Conservation (phyloP, 2,329 filamentous ascomycete species). For the Neofusicoccum ribis region DNA sequence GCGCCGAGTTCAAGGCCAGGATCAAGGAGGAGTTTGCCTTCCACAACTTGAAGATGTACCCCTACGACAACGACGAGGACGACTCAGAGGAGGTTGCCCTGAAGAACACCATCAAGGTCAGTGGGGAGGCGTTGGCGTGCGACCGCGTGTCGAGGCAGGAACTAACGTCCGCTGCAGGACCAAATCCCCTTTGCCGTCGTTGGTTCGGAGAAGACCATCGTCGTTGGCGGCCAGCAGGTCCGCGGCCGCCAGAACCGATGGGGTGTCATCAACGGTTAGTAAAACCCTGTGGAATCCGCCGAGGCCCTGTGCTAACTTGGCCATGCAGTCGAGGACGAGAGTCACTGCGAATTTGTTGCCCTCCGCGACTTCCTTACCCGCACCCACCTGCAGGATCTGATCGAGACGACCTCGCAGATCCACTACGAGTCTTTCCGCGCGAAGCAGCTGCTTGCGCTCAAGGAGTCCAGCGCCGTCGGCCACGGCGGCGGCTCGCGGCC, state of each 20-base stretch:
- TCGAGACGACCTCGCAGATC: constrained; percentile 98
- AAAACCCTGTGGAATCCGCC: too few relatives aligned
- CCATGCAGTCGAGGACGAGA: constrained; percentile 85
- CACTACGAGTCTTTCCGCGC: constrained; percentile 99
- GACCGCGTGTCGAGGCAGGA: too few relatives aligned
- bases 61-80: constrained; percentile 98
- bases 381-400: constrained; percentile 96
- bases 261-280: constrained; percentile 83
- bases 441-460: constrained; percentile 95
- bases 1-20: constrained; percentile 90
- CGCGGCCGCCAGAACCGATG: constrained; percentile 98
- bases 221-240: constrained; percentile 95
- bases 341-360: constrained; percentile 99
- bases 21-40: constrained; percentile 99
- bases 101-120: constrained; percentile 95
- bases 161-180: constrained; percentile 58
- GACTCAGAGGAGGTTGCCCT: constrained; percentile 93
- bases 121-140: constrained; percentile 21
- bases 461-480: constrained; percentile 87
- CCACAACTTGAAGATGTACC: constrained; percentile 99
- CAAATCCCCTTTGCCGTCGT: constrained; percentile 97
- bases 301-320: constrained; percentile 2
- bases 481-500: constrained; percentile 71
- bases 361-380: constrained; percentile 97
- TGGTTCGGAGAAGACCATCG: constrained; percentile 96